Percentiles rank a stretch among this genome's conserved stretches.
Evolutionary conservation across 208 protist species (phyloP).

Genomic region (Trypanosoma congolense): DNA sequence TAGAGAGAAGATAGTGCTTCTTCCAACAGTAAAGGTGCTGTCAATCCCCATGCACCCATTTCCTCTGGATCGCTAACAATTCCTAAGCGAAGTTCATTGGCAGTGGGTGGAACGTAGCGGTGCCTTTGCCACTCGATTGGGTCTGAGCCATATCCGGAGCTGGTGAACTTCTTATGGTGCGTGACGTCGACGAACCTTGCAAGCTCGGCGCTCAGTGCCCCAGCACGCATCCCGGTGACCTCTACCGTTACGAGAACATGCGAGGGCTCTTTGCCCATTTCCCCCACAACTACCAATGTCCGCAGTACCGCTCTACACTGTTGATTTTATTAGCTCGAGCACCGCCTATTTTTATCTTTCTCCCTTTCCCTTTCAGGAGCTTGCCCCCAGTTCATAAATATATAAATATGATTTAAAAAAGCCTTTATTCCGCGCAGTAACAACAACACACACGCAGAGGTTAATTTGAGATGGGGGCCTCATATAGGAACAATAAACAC

Average conservation of each 20-base stretch:
- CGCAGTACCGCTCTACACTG: too few species aligned
- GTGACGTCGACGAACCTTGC: background rate
- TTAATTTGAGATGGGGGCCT: too few species aligned
- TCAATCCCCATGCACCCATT: constrained; percentile 48
- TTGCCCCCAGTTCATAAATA: too few species aligned
- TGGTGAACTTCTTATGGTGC: background rate
- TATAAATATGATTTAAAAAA: too few species aligned
- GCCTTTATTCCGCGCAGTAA: background rate
- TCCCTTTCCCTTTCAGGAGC: too few species aligned
- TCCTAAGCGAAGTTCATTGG: constrained; percentile 35
- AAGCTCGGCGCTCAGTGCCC: constrained; percentile 6
- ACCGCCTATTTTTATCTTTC: too few species aligned
- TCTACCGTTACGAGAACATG: too few species aligned
- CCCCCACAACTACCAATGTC: too few species aligned
- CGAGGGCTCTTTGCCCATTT: too few species aligned
- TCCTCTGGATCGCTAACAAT: constrained; percentile 28
- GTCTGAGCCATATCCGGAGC: background rate
- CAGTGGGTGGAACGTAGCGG: constrained; percentile 15
- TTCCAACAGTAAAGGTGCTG: constrained; percentile 31
- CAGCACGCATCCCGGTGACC: background rate
- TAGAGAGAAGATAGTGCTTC: constrained; percentile 1
- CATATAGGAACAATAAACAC: background rate
- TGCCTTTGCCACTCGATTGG: background rate
- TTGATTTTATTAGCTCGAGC: too few species aligned
- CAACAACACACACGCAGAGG: background rate